phyloP scores from a whole-genome alignment of 352 stramenopile species.

The Globisporangium cederbergense region DNA sequence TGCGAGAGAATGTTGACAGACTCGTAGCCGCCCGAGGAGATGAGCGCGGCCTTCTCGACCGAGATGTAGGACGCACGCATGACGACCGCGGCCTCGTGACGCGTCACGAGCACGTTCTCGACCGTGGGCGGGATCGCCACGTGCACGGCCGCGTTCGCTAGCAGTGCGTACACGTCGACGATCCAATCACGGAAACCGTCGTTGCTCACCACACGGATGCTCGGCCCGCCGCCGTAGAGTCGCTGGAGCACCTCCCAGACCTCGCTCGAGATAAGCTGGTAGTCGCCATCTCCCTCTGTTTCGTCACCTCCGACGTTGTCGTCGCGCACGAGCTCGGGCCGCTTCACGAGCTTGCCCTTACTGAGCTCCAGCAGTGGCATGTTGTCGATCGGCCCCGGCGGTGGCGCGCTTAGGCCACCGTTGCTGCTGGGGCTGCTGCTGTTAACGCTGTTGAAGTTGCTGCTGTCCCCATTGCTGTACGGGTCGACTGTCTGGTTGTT shows the following conservation, averaged over 20 bases:
- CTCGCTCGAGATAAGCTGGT: conserved; percentile 58
- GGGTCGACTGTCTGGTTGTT: conserved; percentile 10
- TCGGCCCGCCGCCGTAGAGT: conserved; percentile 61
- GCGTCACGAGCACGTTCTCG: conserved; percentile 45
- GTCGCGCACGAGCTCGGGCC: conserved; percentile 34
- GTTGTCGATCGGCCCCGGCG: conserved; percentile 57
- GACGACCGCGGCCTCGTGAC: conserved; percentile 32
- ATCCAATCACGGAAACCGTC: conserved; percentile 28
- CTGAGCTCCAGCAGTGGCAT: conserved; percentile 50
- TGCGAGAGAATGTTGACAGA: conserved; percentile 7
- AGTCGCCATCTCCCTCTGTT: conserved; percentile 33
- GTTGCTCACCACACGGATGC: conserved; percentile 35
- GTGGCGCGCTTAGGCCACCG: conserved; percentile 13
- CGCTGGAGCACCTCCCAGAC: conserved; percentile 72
- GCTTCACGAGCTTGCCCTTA: conserved; percentile 45
- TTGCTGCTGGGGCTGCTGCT: conserved; percentile 14
- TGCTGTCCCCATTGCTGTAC: conserved; percentile 10
- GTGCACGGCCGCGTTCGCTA: conserved; percentile 22
- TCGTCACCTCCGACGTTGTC: conserved; percentile 12
- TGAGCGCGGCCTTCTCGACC: conserved; percentile 14
- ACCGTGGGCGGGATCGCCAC: conserved; percentile 25
- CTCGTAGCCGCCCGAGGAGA: conserved; percentile 15
- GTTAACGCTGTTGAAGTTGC: conserved; percentile 16
- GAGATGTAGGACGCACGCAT: conserved; percentile 16
- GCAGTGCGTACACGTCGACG: conserved; percentile 34